Percentiles rank a stretch among this genome's conserved stretches.
These are phyloP conservation scores for Monilinia polystroma DNA, from an alignment of 2,329 filamentous ascomycete genomes.

Conservation along the genomic window DNA sequence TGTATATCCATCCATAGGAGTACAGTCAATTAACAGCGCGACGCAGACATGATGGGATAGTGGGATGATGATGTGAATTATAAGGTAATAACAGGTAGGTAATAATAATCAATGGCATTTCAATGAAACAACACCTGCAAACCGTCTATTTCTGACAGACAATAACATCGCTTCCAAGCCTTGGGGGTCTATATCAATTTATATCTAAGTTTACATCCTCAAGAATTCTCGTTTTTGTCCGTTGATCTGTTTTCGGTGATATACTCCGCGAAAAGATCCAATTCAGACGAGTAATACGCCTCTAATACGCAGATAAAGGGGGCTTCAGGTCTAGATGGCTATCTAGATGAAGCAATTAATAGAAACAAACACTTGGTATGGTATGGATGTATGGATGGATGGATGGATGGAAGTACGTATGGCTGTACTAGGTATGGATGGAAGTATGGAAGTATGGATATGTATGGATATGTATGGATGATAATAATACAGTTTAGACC, in stretches of 20 bases:
- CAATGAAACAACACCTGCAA: neutral
- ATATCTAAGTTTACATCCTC: neutral
- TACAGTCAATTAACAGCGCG: neutral
- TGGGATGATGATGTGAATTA: too few relatives aligned
- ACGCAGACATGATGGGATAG: neutral
- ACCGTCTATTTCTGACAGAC: neutral
- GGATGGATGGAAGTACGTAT: too few relatives aligned
- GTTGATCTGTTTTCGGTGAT: neutral
- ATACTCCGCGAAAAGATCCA: neutral
- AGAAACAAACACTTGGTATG: too few relatives aligned
- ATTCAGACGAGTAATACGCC: neutral
- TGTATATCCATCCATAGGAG: too few relatives aligned
- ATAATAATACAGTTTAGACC: neutral
- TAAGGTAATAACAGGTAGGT: neutral
- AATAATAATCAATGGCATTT: neutral
- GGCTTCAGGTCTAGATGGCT: neutral
- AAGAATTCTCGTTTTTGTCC: neutral
- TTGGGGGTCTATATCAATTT: neutral
- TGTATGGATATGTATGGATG: too few relatives aligned
- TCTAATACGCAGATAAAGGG: constrained; percentile 4
- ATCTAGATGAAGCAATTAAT: too few relatives aligned
- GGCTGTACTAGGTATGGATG: neutral
- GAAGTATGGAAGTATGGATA: neutral
- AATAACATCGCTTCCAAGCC: neutral
- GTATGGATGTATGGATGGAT: too few relatives aligned